Evolutionary conservation across 352 stramenopile genomes (phyloP), one percentile per base, ranked within the genome.

Genomic region (Halophytophthora polymorphica): DNA sequence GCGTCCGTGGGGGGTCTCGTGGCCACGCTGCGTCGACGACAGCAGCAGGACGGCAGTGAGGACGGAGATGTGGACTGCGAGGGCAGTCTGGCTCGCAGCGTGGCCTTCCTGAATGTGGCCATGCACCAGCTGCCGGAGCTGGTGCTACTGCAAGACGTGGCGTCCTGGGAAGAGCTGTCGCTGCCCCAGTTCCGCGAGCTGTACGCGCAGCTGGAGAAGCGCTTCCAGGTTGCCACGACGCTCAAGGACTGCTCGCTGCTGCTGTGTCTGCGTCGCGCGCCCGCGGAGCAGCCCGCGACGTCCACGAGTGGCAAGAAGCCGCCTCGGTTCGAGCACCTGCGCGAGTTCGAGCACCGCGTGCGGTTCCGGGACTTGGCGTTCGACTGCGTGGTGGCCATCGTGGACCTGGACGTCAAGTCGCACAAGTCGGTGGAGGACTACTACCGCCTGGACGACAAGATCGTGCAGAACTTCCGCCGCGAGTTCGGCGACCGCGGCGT

Each of bases 391-490:
- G 71, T 93, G 43, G 84, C 82, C 0, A 80, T 96, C 45, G 84
- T 94, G 41, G 83, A 96, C 48, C 52, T 96, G 44, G 84, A 96
- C 50, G 71, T 89, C 56, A 96, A 94, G 66, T 86, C 80, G 41
- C 80, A 93, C 75, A 93, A 93, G 58, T 89, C 82, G 10, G 72
- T 95, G 39, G 70, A 74, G 33, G 74, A 90, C 55, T 95, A 93
- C 63, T 89, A 83, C 56, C 69, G 70, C 6, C 60, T 93, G 18
- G 85, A 95, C 58, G 68, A 90, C 38, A 84, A 85, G 63, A 94
- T 94, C 19, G 76, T 76, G 29, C 57, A 64, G 47, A 78, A 87
- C 54, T 89, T 83, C 46, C 52, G 67, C 17, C 50, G 36, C 46
- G 66, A 74, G 45, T 77, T 82, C 46, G 64, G 64, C 45, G 65